phyloP scores from a whole-genome alignment of 2,329 filamentous ascomycete species.

The Westerdykella aurantiaca region DNA sequence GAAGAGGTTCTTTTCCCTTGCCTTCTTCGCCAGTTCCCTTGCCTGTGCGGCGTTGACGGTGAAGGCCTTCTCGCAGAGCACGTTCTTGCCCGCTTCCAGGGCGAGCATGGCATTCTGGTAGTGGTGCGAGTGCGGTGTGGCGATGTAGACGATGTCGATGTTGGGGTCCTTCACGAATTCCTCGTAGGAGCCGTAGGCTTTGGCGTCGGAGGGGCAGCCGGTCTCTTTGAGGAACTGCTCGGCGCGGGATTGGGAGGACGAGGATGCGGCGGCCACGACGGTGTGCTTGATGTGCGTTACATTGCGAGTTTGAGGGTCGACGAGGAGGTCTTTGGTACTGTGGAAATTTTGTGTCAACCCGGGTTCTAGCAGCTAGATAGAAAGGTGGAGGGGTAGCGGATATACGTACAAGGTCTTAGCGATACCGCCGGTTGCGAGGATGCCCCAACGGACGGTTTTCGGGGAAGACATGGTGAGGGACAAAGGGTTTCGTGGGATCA shows the following conservation, averaged over 20 bases:
- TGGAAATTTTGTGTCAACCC: background rate
- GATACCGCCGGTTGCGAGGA: constrained; percentile 47
- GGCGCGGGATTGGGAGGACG: constrained; percentile 63
- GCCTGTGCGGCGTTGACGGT: constrained; percentile 77
- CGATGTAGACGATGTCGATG: constrained; percentile 82
- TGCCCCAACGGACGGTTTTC: constrained; percentile 41
- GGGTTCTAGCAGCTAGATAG: constrained; percentile 2
- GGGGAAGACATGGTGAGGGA: constrained; percentile 26
- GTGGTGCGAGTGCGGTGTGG: constrained; percentile 87
- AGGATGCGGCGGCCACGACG: constrained; percentile 74
- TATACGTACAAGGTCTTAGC: constrained; percentile 40
- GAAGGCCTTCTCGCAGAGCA: constrained; percentile 86
- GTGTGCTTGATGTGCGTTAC: constrained; percentile 70
- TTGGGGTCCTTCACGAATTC: constrained; percentile 73
- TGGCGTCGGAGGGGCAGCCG: constrained; percentile 61
- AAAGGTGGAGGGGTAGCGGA: constrained; percentile 8
- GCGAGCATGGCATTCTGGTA: constrained; percentile 87
- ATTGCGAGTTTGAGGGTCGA: constrained; percentile 62
- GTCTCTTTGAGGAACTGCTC: constrained; percentile 66
- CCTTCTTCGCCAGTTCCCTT: constrained; percentile 64
- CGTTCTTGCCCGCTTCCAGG: constrained; percentile 76
- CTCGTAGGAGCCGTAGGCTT: constrained; percentile 73
- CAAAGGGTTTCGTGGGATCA: background rate
- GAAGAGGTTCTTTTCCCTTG: constrained; percentile 58
- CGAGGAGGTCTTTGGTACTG: constrained; percentile 66